phyloP scores from a whole-genome alignment of 495 filamentous ascomycete species.

The Copromyces sp. region DNA sequence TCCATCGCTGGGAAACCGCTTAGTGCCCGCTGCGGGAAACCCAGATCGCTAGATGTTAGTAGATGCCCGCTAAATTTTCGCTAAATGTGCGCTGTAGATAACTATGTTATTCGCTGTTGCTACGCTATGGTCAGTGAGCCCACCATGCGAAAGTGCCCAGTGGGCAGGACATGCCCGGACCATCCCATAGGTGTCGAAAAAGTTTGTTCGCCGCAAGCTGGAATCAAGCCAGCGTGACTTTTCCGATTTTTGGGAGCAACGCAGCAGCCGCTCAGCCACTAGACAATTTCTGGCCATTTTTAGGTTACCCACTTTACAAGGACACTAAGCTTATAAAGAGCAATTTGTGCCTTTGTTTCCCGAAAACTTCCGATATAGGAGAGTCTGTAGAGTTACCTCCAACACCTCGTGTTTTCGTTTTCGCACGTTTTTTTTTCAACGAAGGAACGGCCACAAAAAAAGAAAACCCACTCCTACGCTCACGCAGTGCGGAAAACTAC shows the following conservation, averaged over 20 bases:
- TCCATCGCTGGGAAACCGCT: neutral
- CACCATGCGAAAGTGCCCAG: neutral
- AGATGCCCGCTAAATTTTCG: too few species aligned
- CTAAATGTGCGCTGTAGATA: too few species aligned
- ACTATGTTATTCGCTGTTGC: neutral
- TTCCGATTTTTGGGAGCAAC: neutral
- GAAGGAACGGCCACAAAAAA: neutral
- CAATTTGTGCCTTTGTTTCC: neutral
- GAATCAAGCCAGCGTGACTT: neutral
- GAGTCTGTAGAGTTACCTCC: neutral
- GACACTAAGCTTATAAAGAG: neutral
- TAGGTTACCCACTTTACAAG: neutral
- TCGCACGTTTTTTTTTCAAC: neutral
- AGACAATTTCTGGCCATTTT: neutral
- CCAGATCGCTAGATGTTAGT: too few species aligned
- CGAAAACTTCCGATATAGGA: neutral
- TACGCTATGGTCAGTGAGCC: neutral
- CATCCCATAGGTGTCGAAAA: neutral
- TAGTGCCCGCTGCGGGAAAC: too few species aligned
- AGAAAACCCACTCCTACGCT: neutral
- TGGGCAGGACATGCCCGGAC: neutral
- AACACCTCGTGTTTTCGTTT: too few species aligned
- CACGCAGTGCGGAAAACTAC: neutral
- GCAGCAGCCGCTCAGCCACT: neutral
- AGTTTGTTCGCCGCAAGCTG: neutral